Base-by-base conservation (phyloP, 768 basidiomycete genomes). In the Agaricus blazei region DNA sequence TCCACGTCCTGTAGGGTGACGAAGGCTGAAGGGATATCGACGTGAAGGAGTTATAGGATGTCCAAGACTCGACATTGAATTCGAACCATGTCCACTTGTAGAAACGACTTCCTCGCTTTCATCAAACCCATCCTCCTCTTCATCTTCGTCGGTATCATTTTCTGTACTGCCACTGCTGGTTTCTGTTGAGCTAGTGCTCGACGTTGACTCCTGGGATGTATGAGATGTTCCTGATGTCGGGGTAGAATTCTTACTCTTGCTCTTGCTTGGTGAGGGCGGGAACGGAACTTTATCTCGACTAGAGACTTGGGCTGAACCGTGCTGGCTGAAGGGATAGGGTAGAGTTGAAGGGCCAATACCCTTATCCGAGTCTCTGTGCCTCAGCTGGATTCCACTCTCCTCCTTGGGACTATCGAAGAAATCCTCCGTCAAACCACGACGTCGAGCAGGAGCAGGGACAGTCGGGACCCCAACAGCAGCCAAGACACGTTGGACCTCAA, bases 51-150 rank as follows among this genome's bases (percentile, higher is more conserved):
- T 68, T 51, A 93, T 76, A 1, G 89, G 90, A 24, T 87, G 85
- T 2, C 91, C 91, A 4, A 93, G 79, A 58, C 87, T 89, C 3
- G 90, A 93, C 84, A 93, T 84, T 7, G 91, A 93, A 19, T 83
- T 88, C 0, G 89, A 90, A 4, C 82, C 86, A 15, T 84, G 77
- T 41, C 81, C 82, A 31, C 31, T 31, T 3, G 83, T 79, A 0
- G 85, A 84, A 3, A 40, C 7, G 14, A 73, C 78, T 1, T 72
- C 79, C 37, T 79, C 80, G 11, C 75, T 79, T 1, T 67, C 72
- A n/a, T 64, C 71, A 0, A 68, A 67, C 8, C 64, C 69, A 0
- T 69, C 67, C 2, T 69, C 71, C 3, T 70, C 70, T n/a, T 68
- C 70, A 0, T 51, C 58, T 47, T 49, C 56, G 57, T 28, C 52